Base-by-base conservation (phyloP, 371 early-diverging fungal genomes). In the Apophysomyces sp. region DNA sequence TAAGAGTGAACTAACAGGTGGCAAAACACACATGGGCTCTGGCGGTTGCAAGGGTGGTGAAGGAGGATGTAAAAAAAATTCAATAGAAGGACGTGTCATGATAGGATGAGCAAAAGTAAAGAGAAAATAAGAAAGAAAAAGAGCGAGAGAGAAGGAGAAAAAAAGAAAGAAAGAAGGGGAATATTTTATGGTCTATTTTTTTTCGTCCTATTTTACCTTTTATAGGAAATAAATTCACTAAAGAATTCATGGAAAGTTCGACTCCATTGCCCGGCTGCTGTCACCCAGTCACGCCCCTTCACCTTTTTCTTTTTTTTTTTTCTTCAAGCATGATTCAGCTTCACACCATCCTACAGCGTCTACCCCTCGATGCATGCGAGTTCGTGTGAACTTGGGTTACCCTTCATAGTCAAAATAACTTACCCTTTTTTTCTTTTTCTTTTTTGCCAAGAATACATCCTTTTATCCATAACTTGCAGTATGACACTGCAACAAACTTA, bases 11-110 rank as follows among this genome's bases (percentile, higher is more conserved):
- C 69, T 64, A 18, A 69, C 65, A 8, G 69, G 62, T 7, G 69
- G 69, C 11, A 69, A 58, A 6, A 52, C 40, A 39, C 49, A 57
- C 27, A 32, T 29, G 57, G 11, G 51, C 30, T n/a, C 57, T 55
- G 24, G 55, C 51, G 32, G 39, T 18, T 44, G 53, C 26, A 37
- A 44, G 37, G 52, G 60, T 27, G 69, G 69, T 21, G 69, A 69
- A 5, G 69, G 69, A 21, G 69, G 69, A 41, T 69, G 69, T 12
- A 69, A 61, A 49, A 61, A 69, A 30, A 69, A 63, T 40, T 69
- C 68, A 58, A 64, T 64, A 15, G 62, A 61, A n/a, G 41, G 55
- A 18, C 58, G 57, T 37, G 55, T 41, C 61, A 60, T 65, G 24
- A 13, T 57, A 39, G 31, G 44, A 37, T 31, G 34, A 4, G 13